Conservation (phyloP, 305 asterid genomes). For the Fraxinus dipetala region DNA sequence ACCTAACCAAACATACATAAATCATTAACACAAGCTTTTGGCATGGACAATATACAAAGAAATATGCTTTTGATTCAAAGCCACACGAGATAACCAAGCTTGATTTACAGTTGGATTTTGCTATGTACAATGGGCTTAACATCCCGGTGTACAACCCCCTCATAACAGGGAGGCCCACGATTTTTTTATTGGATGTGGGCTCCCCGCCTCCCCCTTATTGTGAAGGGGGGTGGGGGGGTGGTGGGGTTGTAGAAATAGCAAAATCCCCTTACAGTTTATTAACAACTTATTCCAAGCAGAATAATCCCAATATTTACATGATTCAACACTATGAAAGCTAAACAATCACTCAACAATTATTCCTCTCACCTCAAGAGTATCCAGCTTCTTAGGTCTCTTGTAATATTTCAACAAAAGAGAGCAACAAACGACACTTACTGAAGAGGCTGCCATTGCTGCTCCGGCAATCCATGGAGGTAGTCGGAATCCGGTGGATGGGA, state of each 20-base stretch:
- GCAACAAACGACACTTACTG: constrained; percentile 44
- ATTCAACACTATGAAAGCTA: background rate
- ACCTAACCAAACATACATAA: background rate
- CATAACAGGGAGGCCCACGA: too few relatives aligned
- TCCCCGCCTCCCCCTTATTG: too few relatives aligned
- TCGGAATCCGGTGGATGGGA: constrained; percentile 35
- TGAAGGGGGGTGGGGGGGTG: too few relatives aligned
- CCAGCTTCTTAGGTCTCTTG: constrained; percentile 36
- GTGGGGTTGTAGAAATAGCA: too few relatives aligned
- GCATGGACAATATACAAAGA: background rate
- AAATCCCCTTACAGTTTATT: background rate
- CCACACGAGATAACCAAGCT: background rate
- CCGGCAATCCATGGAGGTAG: constrained; percentile 52
- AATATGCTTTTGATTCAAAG: background rate
- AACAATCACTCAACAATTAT: constrained; percentile 36
- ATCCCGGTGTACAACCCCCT: too few relatives aligned
- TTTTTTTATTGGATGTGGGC: too few relatives aligned
- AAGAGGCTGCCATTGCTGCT: constrained; percentile 51
- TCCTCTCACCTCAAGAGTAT: constrained; percentile 35
- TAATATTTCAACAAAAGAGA: constrained; percentile 45
- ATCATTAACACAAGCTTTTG: background rate
- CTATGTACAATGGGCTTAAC: too few relatives aligned
- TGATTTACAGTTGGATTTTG: background rate
- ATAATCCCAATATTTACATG: constrained; percentile 13
- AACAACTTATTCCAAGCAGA: background rate